A percentile compares a stretch with the other conserved stretches of the same genome.
Evolutionary conservation across 106 monocot genomes (phyloP).

Genomic region (Acorus gramineus): DNA sequence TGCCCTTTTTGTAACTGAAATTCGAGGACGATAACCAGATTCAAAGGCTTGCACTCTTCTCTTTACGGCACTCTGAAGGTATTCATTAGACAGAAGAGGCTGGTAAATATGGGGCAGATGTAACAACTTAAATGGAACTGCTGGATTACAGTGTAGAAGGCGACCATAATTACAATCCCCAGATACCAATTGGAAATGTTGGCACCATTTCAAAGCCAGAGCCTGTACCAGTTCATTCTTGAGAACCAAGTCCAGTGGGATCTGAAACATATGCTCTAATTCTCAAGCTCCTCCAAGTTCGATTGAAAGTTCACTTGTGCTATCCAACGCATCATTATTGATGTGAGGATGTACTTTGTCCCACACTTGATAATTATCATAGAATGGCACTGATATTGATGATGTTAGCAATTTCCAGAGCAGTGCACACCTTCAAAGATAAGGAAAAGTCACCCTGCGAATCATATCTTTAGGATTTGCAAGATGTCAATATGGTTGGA

Average conservation of each 20-base stretch:
- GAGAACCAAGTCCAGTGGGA: constrained; percentile 57
- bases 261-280: constrained; percentile 66
- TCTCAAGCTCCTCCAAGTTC: constrained; percentile 54
- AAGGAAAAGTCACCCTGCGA: constrained; percentile 76
- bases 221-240: constrained; percentile 38
- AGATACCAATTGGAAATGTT: constrained; percentile 49
- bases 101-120: constrained; percentile 68
- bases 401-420: constrained; percentile 61
- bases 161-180: constrained; percentile 21
- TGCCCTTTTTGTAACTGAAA: too few species aligned
- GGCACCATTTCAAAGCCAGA: constrained; percentile 66
- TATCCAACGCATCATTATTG: constrained; percentile 13
- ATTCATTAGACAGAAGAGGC: constrained; percentile 19
- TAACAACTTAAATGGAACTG: constrained; percentile 80
- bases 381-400: constrained; percentile 16
- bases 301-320: constrained; percentile 6
- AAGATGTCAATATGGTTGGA: constrained; percentile 50
- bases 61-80: too few species aligned
- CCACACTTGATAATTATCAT: constrained; percentile 31
- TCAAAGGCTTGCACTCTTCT: too few species aligned
- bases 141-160: constrained; percentile 46
- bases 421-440: constrained; percentile 73
- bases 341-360: constrained; percentile 24
- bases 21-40: too few species aligned
- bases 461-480: constrained; percentile 56